These are phyloP conservation scores for Candida suzukii DNA, from an alignment of 805 yeast species.

Conservation along the genomic window DNA sequence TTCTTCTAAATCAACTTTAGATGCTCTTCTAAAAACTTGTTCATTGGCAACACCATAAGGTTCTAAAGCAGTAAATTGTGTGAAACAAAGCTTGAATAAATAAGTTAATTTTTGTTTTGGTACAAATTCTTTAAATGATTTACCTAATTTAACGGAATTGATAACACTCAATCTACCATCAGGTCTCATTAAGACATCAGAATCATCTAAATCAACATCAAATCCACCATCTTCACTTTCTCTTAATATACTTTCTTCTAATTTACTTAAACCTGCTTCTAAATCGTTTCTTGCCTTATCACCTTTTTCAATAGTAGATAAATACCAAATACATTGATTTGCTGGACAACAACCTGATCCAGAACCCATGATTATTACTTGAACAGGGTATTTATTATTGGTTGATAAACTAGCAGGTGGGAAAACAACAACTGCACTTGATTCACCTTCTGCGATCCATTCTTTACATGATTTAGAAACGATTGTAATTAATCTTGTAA, in stretches of 20 bases:
- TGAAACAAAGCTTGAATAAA: constrained; percentile 53
- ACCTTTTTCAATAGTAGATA: constrained; percentile 66
- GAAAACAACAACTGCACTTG: constrained; percentile 83
- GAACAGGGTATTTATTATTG: constrained; percentile 67
- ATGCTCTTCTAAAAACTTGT: constrained; percentile 28
- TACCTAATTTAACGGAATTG: constrained; percentile 80
- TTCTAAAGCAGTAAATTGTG: constrained; percentile 50
- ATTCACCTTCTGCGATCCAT: constrained; percentile 86
- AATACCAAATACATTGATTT: constrained; percentile 89
- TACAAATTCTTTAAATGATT: constrained; percentile 75
- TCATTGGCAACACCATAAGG: constrained; percentile 47
- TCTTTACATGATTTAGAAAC: constrained; percentile 84
- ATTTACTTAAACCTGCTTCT: constrained; percentile 69
- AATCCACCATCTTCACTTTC: constrained; percentile 61
- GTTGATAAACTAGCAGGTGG: constrained; percentile 76
- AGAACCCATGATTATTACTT: constrained; percentile 79
- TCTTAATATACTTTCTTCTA: constrained; percentile 75
- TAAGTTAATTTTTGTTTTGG: constrained; percentile 68
- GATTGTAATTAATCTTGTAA: constrained; percentile 72
- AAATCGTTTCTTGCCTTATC: constrained; percentile 68
- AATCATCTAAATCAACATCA: constrained; percentile 42
- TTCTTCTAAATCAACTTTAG: constrained; percentile 6
- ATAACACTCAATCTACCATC: constrained; percentile 59
- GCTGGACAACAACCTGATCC: constrained; percentile 81
- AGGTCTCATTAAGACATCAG: constrained; percentile 44